Evolutionary conservation across 345 rosid genomes (phyloP).

Genomic region (Bretschneidera sinensis): DNA sequence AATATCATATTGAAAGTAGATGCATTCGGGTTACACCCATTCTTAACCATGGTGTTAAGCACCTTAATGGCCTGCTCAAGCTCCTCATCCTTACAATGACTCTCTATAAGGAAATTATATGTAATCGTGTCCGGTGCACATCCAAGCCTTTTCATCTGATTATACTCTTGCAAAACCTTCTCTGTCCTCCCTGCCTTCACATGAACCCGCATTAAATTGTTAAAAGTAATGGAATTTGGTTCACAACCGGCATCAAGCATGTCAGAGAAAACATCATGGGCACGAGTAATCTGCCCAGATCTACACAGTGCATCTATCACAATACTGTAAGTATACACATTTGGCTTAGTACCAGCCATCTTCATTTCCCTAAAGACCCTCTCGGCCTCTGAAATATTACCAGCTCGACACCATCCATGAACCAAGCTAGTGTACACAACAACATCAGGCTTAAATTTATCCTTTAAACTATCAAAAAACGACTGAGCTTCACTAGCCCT

Average conservation of each 20-base stretch:
- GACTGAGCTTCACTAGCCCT: conserved; percentile 79
- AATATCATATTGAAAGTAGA: conserved; percentile 72
- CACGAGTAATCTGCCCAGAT: conserved; percentile 74
- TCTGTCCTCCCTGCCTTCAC: conserved; percentile 81
- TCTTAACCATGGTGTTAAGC: conserved; percentile 57
- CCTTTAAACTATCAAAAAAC: conserved; percentile 60
- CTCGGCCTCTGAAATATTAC: conserved; percentile 64
- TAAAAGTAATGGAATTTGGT: conserved; percentile 81
- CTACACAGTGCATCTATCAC: conserved; percentile 88
- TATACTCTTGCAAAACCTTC: conserved; percentile 88
- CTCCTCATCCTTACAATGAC: conserved; percentile 66
- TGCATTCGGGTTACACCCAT: conserved; percentile 57
- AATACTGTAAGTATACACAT: conserved; percentile 79
- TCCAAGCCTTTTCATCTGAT: conserved; percentile 81
- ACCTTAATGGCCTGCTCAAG: conserved; percentile 67
- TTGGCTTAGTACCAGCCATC: conserved; percentile 58
- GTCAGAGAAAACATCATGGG: conserved; percentile 83
- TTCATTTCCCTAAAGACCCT: conserved; percentile 80
- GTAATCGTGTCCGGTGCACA: conserved; percentile 65
- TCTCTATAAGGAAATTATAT: conserved; percentile 66
- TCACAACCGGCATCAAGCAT: conserved; percentile 69
- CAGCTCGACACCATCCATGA: conserved; percentile 85
- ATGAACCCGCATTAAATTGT: conserved; percentile 83
- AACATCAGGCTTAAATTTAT: conserved; percentile 66
- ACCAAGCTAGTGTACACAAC: conserved; percentile 71